Base-by-base conservation (phyloP, 1,284 basidiomycete species). In the Sutorius eximius region DNA sequence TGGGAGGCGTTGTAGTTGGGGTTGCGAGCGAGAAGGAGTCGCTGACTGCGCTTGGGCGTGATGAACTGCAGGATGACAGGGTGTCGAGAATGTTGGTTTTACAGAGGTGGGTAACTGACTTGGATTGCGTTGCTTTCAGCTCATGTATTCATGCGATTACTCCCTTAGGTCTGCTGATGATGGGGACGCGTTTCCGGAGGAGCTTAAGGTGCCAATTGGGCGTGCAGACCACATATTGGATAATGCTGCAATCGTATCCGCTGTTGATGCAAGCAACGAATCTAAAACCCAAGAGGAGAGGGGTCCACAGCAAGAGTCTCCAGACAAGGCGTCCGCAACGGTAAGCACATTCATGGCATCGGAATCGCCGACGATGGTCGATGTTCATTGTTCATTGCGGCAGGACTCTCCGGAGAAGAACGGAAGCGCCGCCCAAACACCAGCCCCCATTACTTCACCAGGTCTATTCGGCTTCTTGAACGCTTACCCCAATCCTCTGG, bases 21-120 rank as follows among this genome's bases (percentile, higher is more conserved):
- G 80, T 91, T 45, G 75, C 86, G 40, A 82, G 80, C 55, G 93
- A 95, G 76, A 91, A 89, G 74, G 86, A 89, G 66, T 81, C 80
- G 20, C 70, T 89, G 65, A 84, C 82, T 54, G 79, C 74, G 51
- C 72, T 90, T 46, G 87, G 87, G 29, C 76, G 86, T 53, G 87
- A 90, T 54, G 88, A 89, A 67, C 70, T 91, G 61, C 77, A 87
- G 65, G 86, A 90, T 64, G 83, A 85, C 61, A 76, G 82, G 61
- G 76, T 82, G 55, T 74, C 76, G 52, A 83, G 78, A 72, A 83
- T 86, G 82, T 70, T 77, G 43, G 71, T 87, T 22, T 75, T 91
- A 53, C 81, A 82, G 38, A 79, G 87, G 88, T 89, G 47, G 49
- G 56, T 44, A 32, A 32, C 41, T 13, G 22, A 36, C 2, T 12